phyloP scores from a whole-genome alignment of 2,329 filamentous ascomycete species.

The Apiospora malaysiana region DNA sequence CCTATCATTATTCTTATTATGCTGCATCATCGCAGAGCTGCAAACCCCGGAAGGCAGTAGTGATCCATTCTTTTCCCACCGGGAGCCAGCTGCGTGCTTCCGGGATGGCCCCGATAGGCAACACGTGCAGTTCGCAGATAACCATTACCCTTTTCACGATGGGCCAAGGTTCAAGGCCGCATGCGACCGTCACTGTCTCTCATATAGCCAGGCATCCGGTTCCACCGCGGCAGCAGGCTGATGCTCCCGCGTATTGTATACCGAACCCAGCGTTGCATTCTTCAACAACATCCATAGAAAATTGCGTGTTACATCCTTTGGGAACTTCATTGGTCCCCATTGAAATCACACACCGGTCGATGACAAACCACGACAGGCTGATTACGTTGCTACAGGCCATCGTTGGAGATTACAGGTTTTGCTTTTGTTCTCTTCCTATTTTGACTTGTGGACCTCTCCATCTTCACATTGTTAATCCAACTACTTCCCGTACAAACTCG shows the following conservation, averaged over 20 bases:
- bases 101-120: neutral
- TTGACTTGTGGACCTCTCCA: neutral
- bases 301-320: neutral
- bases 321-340: neutral
- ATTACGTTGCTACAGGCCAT: neutral
- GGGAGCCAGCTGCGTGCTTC: neutral
- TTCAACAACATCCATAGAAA: neutral
- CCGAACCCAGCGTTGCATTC: neutral
- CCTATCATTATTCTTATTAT: neutral
- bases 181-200: neutral
- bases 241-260: neutral
- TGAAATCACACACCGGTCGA: constrained; percentile 3
- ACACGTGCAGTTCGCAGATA: neutral
- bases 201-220: neutral
- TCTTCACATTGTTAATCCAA: neutral
- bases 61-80: too few relatives aligned
- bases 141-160: neutral
- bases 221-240: neutral
- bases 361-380: neutral
- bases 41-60: neutral
- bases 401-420: neutral
- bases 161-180: neutral
- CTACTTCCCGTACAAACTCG: neutral
- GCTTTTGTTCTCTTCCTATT: neutral
- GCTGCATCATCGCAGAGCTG: neutral